Conservation (phyloP, 495 filamentous ascomycete genomes). For the Xylaria longipes region DNA sequence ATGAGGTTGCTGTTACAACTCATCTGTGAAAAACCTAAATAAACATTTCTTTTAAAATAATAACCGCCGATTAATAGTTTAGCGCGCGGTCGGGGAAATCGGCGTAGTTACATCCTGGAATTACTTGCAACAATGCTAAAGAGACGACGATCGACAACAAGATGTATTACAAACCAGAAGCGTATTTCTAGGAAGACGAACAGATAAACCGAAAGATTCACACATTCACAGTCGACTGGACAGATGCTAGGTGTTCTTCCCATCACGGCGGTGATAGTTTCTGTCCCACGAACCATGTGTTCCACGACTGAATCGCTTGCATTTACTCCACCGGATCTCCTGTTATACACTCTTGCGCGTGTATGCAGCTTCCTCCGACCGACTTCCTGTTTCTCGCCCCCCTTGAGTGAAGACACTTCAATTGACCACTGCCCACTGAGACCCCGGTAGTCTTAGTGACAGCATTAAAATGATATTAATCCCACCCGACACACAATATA, state of each 20-base stretch:
- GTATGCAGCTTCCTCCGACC: neutral
- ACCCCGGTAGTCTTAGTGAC: neutral
- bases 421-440: constrained; percentile 1
- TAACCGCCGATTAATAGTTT: neutral
- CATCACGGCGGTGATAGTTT: constrained; percentile 6
- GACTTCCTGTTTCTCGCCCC: neutral
- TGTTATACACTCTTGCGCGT: neutral
- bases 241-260: neutral
- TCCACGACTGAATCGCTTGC: neutral
- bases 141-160: neutral
- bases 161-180: neutral
- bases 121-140: neutral
- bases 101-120: neutral
- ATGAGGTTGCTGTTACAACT: neutral
- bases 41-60: neutral
- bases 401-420: neutral
- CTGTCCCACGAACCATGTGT: neutral
- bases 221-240: neutral
- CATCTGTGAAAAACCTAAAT: neutral
- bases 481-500: constrained; percentile 8
- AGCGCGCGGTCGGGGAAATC: too few relatives aligned
- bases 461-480: constrained; percentile 23
- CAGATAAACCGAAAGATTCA: neutral
- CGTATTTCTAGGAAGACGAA: neutral
- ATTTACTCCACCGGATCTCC: neutral